phyloP scores from a whole-genome alignment of 2,329 filamentous ascomycete genomes.

The Balansia obtecta region DNA sequence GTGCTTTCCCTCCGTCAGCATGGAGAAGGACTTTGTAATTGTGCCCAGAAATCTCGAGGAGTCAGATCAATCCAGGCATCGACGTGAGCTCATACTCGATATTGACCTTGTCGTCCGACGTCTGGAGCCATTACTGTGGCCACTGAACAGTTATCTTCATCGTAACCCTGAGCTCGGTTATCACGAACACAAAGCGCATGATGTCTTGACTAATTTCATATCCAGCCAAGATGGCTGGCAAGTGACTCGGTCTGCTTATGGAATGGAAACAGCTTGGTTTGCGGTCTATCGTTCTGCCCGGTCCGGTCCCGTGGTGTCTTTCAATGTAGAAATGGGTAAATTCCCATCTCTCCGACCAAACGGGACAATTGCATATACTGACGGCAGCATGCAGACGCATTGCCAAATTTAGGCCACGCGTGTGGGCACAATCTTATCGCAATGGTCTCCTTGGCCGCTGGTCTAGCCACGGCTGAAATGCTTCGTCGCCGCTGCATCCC shows the following conservation, averaged over 20 bases:
- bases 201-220: conserved; percentile 25
- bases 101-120: conserved; percentile 13
- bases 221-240: conserved; percentile 21
- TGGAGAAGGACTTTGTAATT: too few species aligned
- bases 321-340: conserved; percentile 26
- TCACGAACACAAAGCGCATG: conserved; percentile 29
- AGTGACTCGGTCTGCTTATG: conserved; percentile 27
- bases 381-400: conserved; percentile 22
- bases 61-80: too few species aligned
- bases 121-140: conserved; percentile 15
- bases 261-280: conserved; percentile 31
- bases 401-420: conserved; percentile 33
- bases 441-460: conserved; percentile 28
- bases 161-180: conserved; percentile 29
- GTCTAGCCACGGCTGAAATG: conserved; percentile 32
- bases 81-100: conserved; percentile 25
- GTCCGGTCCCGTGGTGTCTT: conserved; percentile 25
- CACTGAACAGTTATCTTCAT: conserved; percentile 28
- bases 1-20: too few species aligned
- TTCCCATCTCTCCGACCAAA: not conserved
- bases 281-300: conserved; percentile 25
- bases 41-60: too few species aligned
- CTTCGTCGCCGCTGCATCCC: conserved; percentile 27
- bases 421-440: conserved; percentile 40
- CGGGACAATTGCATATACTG: not conserved